A percentile compares a stretch with the other conserved stretches of the same genome.
These are phyloP conservation scores for Dorcoceras hygrometricum DNA, from an alignment of 257 asterid genomes.

Conservation along the genomic window DNA sequence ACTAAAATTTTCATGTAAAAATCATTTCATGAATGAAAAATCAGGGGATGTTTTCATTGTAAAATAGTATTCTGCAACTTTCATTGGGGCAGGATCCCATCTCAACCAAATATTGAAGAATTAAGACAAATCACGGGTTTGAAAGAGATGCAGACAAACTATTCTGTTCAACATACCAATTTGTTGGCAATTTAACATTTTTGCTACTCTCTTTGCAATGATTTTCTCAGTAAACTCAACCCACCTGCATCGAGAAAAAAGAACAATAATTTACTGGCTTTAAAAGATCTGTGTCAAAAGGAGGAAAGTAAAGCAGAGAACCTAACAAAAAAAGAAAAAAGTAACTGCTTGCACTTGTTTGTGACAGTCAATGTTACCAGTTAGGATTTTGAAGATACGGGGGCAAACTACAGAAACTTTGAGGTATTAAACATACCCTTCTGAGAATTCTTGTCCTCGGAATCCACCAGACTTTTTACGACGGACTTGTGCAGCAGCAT, in stretches of 20 bases:
- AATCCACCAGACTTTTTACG: constrained; percentile 75
- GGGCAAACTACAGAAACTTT: not conserved
- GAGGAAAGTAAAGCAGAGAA: not conserved
- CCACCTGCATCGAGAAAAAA: constrained; percentile 58
- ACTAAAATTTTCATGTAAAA: too few species aligned
- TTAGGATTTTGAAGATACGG: constrained; percentile 3
- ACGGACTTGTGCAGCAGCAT: constrained; percentile 47
- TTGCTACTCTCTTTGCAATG: constrained; percentile 81
- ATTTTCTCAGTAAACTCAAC: constrained; percentile 78
- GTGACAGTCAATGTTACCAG: constrained; percentile 10
- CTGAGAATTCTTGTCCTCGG: constrained; percentile 76
- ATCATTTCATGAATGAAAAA: not conserved
- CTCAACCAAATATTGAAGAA: constrained; percentile 2
- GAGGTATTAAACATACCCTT: constrained; percentile 53
- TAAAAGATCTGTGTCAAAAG: not conserved
- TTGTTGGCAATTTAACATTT: constrained; percentile 78
- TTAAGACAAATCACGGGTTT: not conserved
- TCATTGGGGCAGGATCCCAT: not conserved
- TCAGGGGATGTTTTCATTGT: too few species aligned
- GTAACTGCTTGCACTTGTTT: not conserved
- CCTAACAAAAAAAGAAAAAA: not conserved
- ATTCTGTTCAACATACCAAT: constrained; percentile 45
- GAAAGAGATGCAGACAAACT: not conserved
- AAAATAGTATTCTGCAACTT: not conserved
- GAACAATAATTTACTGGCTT: not conserved